These are phyloP conservation scores for Larix sibirica DNA, from an alignment of 83 land plant species.

Conservation along the genomic window DNA sequence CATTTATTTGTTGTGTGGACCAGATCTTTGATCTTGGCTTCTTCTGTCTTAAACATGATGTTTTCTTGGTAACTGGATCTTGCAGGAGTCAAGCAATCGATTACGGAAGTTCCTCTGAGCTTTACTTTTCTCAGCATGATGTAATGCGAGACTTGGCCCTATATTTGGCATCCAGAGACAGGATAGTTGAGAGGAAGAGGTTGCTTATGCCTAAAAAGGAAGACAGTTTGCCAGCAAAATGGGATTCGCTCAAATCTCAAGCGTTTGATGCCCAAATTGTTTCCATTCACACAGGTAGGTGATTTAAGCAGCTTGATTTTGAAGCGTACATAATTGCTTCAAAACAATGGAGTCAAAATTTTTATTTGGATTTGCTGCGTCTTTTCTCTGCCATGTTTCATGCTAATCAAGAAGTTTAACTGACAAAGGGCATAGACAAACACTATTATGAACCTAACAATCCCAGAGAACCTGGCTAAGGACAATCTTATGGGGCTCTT, in stretches of 20 bases:
- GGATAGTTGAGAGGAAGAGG: slow-evolving; percentile 18
- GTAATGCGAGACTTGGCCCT: slow-evolving; percentile 61
- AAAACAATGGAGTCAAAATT: too few relatives aligned
- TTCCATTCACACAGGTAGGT: slow-evolving; percentile 60
- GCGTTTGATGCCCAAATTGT: slow-evolving; percentile 56
- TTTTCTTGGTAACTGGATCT: not conserved
- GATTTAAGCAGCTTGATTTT: not conserved
- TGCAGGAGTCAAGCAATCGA: slow-evolving; percentile 27
- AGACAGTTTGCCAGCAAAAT: slow-evolving; percentile 43
- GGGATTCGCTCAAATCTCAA: slow-evolving; percentile 38
- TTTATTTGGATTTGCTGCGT: too few relatives aligned
- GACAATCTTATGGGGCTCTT: too few relatives aligned
- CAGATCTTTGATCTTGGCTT: too few relatives aligned
- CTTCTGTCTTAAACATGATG: not conserved
- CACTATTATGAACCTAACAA: not conserved
- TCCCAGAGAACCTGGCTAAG: not conserved
- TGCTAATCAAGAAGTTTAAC: too few relatives aligned
- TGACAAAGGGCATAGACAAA: too few relatives aligned
- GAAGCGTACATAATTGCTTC: too few relatives aligned
- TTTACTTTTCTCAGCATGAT: slow-evolving; percentile 61
- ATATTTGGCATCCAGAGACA: slow-evolving; percentile 25
- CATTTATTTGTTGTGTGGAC: not conserved
- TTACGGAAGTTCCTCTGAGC: slow-evolving; percentile 37
- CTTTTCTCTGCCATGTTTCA: too few relatives aligned
- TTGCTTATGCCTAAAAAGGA: slow-evolving; percentile 60